Percentiles rank a stretch among this genome's conserved stretches.
Evolutionary conservation across 768 basidiomycete species (phyloP).

Genomic region (Termitomyces sp.): DNA sequence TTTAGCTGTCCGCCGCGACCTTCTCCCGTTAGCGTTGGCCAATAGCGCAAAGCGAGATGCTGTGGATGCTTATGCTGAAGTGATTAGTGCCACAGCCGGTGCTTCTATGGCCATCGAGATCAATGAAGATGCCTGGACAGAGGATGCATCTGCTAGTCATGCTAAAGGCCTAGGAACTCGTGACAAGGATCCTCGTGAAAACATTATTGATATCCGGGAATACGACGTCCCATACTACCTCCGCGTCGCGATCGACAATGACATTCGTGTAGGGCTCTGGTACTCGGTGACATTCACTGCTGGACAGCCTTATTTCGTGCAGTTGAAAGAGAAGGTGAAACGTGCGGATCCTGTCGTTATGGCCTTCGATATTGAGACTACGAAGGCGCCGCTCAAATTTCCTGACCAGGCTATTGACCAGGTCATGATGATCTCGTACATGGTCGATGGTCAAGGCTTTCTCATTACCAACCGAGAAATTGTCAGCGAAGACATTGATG

Average conservation of each 20-base stretch:
- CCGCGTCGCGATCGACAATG: conserved; percentile 98
- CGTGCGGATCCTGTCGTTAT: conserved; percentile 99
- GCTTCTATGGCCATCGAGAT: conserved; percentile 64
- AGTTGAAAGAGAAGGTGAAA: conserved; percentile 81
- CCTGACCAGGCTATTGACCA: conserved; percentile 95
- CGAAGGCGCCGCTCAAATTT: conserved; percentile 99
- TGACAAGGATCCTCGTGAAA: conserved; percentile 84
- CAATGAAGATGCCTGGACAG: conserved; percentile 55
- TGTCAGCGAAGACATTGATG: conserved; percentile 94
- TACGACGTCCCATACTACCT: conserved; percentile 97
- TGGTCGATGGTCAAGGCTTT: conserved; percentile 97
- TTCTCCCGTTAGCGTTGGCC: conserved; percentile 83
- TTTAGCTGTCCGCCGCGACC: conserved; percentile 77
- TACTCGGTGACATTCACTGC: conserved; percentile 81
- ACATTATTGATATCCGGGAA: conserved; percentile 91
- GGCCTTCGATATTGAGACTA: conserved; percentile 99
- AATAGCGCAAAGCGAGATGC: conserved; percentile 93
- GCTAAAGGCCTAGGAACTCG: conserved; percentile 26
- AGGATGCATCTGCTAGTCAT: conserved; percentile 29
- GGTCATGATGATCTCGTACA: conserved; percentile 99
- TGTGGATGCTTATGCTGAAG: conserved; percentile 96
- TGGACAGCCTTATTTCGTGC: conserved; percentile 70
- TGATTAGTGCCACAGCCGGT: conserved; percentile 74
- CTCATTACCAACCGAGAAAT: conserved; percentile 98
- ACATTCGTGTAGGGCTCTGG: conserved; percentile 97